Evolutionary conservation across 1,284 basidiomycete genomes (phyloP).

Genomic region (Sanguinoderma infundibulare): DNA sequence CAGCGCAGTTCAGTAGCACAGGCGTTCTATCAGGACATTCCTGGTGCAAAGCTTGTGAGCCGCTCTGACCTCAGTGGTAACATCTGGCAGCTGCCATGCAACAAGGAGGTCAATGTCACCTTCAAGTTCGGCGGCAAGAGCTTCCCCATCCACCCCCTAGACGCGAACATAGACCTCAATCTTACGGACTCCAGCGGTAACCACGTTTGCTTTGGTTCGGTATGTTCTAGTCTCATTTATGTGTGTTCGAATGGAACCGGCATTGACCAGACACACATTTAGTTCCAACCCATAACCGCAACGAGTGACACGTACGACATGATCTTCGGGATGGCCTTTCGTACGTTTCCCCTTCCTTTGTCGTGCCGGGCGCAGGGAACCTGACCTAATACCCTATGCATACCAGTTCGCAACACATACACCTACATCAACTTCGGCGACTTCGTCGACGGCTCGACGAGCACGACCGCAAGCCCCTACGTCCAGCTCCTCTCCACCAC

Average conservation of each 20-base stretch:
- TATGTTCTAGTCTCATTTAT: conserved; percentile 13
- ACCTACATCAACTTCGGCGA: conserved; percentile 41
- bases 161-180: conserved; percentile 37
- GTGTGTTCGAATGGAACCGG: neutral
- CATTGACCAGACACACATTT: neutral
- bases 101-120: conserved; percentile 59
- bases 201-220: conserved; percentile 30
- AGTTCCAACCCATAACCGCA: conserved; percentile 35
- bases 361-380: neutral
- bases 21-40: conserved; percentile 54
- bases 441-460: conserved; percentile 37
- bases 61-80: conserved; percentile 43
- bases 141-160: conserved; percentile 64
- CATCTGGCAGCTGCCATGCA: conserved; percentile 60
- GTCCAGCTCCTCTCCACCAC: conserved; percentile 39
- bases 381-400: neutral
- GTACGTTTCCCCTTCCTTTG: conserved; percentile 26
- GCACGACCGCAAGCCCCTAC: conserved; percentile 33
- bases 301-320: conserved; percentile 29
- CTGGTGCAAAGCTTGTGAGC: conserved; percentile 48
- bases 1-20: conserved; percentile 47
- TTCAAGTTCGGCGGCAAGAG: conserved; percentile 55
- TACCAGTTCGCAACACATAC: conserved; percentile 43
- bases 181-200: conserved; percentile 22
- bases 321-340: conserved; percentile 40